Evolutionary conservation across 192 early-diverging fungal genomes (phyloP), one percentile per base, ranked within the genome.

Genomic region (Podila horticola): DNA sequence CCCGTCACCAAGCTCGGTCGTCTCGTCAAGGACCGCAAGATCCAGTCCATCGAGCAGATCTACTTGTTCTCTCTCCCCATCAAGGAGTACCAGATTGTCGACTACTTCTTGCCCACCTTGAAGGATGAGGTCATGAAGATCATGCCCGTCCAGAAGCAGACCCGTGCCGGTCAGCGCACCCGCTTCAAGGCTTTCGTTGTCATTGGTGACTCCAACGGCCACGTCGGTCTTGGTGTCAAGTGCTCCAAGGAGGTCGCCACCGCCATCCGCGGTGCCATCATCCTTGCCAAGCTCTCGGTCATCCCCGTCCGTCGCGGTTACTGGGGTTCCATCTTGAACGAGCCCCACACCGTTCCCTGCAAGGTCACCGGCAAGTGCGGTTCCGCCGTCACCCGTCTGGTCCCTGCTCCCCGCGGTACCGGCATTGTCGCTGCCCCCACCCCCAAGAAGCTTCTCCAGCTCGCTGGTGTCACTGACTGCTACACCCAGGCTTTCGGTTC

Each of bases 101-200:
- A 99, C 85, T 88, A 87, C 84, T 97, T 99, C 93, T 88, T 99
- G 55, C 94, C 95, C 85, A 79, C 84, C n/a, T 92, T 99, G 76
- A 96, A 96, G 94, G 97, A 99, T 88, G 95, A 99, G 90, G 97
- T 99, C 71, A 99, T 99, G 97, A 99, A 99, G 93, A 97, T 99
- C 84, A 97, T 96, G 90, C 97, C 97, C 66, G 97, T 99, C 75
- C 97, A 99, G 92, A 99, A 99, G 94, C 97, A 99, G 90, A 99
- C 97, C 85, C 93, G 94, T 87, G 97, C 97, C 79, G 97, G 97
- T 93, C 97, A 99, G 91, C 94, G 97, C 83, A 99, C 97, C 82
- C 95, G 97, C 85, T 99, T 99, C 93, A 99, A 99, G 96, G 97
- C 97, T 79, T 99, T 97, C 84, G 97, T 99, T 74, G 95, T 97